Percentiles rank a stretch among this genome's conserved stretches.
These are phyloP conservation scores for Bremia lactucae DNA, from an alignment of 352 stramenopile genomes.

Conservation along the genomic window DNA sequence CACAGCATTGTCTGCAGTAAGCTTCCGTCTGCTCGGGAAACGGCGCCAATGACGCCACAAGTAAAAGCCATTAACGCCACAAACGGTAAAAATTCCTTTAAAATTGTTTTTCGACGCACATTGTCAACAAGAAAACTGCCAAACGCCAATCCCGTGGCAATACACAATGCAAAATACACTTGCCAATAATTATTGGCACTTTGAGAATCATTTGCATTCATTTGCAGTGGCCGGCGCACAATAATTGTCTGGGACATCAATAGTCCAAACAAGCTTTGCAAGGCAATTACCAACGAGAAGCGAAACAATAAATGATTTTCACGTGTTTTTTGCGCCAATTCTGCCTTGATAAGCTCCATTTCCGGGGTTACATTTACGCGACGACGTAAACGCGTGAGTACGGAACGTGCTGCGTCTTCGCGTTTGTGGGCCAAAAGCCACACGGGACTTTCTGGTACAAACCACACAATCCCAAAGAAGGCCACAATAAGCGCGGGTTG, in stretches of 20 bases:
- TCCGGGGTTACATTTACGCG: conserved; percentile 62
- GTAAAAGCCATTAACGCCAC: conserved; percentile 51
- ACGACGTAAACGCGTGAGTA: conserved; percentile 50
- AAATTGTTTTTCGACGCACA: conserved; percentile 81
- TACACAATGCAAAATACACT: conserved; percentile 42
- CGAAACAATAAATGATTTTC: conserved; percentile 58
- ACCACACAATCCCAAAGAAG: conserved; percentile 44
- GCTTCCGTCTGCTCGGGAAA: conserved; percentile 21
- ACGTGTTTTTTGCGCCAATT: conserved; percentile 36
- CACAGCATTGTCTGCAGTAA: conserved; percentile 44
- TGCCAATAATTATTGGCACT: conserved; percentile 38
- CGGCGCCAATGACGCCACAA: conserved; percentile 36
- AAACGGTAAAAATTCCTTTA: conserved; percentile 81
- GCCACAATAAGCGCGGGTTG: conserved; percentile 44
- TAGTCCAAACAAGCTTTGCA: conserved; percentile 54
- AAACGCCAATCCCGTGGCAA: conserved; percentile 41
- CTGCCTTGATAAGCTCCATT: conserved; percentile 38
- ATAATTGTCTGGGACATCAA: conserved; percentile 62
- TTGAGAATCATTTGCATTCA: conserved; percentile 10
- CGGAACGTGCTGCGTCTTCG: conserved; percentile 37
- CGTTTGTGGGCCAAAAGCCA: conserved; percentile 54
- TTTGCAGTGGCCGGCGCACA: conserved; percentile 32
- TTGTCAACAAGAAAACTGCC: conserved; percentile 76
- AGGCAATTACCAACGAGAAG: conserved; percentile 37
- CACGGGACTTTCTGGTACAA: conserved; percentile 71